Percentiles rank a stretch among this genome's conserved stretches.
phyloP scores from a whole-genome alignment of 345 rosid species.

The Moringa oleifera region DNA sequence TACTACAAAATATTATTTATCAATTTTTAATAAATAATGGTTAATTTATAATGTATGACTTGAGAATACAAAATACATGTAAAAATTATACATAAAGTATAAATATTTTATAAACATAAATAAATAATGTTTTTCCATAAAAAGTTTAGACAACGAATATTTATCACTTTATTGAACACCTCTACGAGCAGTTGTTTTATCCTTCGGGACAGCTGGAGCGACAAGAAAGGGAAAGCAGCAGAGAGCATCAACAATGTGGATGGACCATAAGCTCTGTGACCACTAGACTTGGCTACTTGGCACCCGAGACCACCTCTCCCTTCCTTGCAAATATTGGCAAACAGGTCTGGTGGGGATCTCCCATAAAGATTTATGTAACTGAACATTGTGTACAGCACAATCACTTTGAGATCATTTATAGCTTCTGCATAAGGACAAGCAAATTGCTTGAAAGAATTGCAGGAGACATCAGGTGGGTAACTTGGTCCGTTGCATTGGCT shows the following conservation, averaged over 20 bases:
- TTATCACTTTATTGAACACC: too few species aligned
- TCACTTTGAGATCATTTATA: constrained; percentile 47
- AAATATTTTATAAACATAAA: too few species aligned
- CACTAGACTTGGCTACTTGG: neutral
- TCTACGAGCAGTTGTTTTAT: too few species aligned
- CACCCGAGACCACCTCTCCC: constrained; percentile 60
- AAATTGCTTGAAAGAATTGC: constrained; percentile 49
- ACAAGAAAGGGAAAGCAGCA: constrained; percentile 16
- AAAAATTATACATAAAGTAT: too few species aligned
- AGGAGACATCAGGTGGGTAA: constrained; percentile 47
- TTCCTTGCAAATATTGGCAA: constrained; percentile 57
- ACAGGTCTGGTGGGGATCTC: constrained; percentile 76
- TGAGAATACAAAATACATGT: too few species aligned
- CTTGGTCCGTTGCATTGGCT: constrained; percentile 73
- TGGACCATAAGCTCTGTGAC: neutral
- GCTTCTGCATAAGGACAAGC: constrained; percentile 52
- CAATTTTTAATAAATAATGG: too few species aligned
- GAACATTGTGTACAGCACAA: constrained; percentile 74
- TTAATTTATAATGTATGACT: too few species aligned
- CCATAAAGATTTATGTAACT: constrained; percentile 80
- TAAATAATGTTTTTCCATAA: too few species aligned
- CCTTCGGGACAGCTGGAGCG: constrained; percentile 18
- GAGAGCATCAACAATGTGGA: constrained; percentile 19
- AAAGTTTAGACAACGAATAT: too few species aligned
- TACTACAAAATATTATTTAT: too few species aligned